These are phyloP conservation scores for Linum tenue DNA, from an alignment of 345 rosid genomes.

Conservation along the genomic window DNA sequence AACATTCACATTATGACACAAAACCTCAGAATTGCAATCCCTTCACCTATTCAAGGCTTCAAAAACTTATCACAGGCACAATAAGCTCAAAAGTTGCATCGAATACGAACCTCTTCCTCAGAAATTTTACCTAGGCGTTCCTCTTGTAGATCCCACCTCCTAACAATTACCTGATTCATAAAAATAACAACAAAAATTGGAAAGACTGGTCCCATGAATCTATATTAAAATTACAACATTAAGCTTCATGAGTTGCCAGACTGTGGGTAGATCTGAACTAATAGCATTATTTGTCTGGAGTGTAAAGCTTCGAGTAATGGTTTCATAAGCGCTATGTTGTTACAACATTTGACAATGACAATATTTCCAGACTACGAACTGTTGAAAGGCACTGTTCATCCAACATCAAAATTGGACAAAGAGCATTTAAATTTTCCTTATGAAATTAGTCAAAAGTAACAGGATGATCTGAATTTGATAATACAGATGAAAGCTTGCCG, in stretches of 20 bases:
- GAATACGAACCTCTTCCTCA: slow-evolving; percentile 70
- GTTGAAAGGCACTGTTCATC: too few species aligned
- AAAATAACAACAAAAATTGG: slow-evolving; percentile 4
- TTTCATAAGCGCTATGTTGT: neutral
- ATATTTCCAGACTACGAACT: neutral
- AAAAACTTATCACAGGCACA: neutral
- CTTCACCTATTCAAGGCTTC: neutral
- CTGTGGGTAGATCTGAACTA: neutral
- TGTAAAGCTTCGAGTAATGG: too few species aligned
- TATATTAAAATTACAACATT: too few species aligned
- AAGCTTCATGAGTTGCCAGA: neutral
- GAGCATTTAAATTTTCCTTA: too few species aligned
- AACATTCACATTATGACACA: neutral
- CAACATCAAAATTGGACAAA: too few species aligned
- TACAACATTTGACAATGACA: neutral
- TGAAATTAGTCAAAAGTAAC: too few species aligned
- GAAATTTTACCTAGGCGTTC: slow-evolving; percentile 50
- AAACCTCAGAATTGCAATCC: neutral
- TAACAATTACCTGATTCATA: slow-evolving; percentile 59
- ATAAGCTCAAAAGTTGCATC: neutral
- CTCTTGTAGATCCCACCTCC: slow-evolving; percentile 64
- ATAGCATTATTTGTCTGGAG: neutral
- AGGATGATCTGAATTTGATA: too few species aligned
- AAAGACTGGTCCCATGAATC: neutral
- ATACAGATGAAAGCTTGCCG: too few species aligned